Evolutionary conservation across 371 early-diverging fungal genomes (phyloP), one percentile per base, ranked within the genome.

Genomic region (Mortierella sp.): DNA sequence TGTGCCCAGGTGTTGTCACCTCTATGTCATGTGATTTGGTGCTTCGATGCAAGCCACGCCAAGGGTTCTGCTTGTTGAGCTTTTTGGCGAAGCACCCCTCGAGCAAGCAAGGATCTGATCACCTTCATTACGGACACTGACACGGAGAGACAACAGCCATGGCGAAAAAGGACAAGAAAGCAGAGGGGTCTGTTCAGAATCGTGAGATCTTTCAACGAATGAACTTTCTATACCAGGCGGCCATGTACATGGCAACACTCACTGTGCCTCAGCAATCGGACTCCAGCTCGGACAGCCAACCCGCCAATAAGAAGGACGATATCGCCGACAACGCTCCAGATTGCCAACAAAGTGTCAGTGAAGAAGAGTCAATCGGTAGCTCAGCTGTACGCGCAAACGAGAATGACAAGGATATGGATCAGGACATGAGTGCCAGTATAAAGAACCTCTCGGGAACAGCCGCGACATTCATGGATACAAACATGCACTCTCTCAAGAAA

Each of bases 221-320:
- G 76, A 74, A 74, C 54, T 74, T 74, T 50, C 57, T 74, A 19
- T 74, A 74, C 61, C 76, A 74, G n/a, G 76, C 76, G 0, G 76
- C 76, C 2, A 64, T 64, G 60, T 74, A 47, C 37, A 67, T 74
- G 68, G 76, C 76, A 24, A 60, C 76, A 37, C 55, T 74, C 54
- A 63, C 65, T 13, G 50, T 46, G 13, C 63, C 59, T 31, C 50
- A 16, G 1, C 25, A 43, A 21, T 14, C 51, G 45, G n/a, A 25
- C 17, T 14, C 31, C 14, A 28, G 19, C 21, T 41, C 28, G 27
- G 55, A 31, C 52, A 48, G n/a, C 16, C 47, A 57, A 24, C 19
- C 34, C 19, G 34, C 44, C 45, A 21, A 25, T 8, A 14, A 21
- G 1, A 46, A 2, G 24, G 16, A 24, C 34, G 16, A 0, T 28